These are phyloP conservation scores for Myxozyma udenii DNA, from an alignment of 805 yeast genomes.

Conservation along the genomic window DNA sequence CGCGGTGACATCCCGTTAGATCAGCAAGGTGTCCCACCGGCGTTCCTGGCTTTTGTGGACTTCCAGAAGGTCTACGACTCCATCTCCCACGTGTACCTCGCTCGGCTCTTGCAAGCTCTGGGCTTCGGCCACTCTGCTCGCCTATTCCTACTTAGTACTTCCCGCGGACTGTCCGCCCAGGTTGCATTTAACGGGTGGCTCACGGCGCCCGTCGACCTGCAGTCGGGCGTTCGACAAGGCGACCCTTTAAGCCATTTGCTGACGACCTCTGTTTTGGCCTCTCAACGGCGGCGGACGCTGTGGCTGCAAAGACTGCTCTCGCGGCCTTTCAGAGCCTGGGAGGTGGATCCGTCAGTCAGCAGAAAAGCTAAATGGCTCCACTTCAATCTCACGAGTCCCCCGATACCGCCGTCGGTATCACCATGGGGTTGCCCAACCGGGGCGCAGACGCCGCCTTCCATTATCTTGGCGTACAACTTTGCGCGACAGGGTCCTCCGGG, in stretches of 20 bases:
- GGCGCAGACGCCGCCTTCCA: too few relatives aligned
- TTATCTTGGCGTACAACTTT: too few relatives aligned
- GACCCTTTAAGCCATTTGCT: not conserved
- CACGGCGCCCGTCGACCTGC: not conserved
- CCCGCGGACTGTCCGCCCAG: not conserved
- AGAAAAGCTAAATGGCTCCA: not conserved
- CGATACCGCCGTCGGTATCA: too few relatives aligned
- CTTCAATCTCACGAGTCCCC: too few relatives aligned
- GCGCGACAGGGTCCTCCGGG: too few relatives aligned
- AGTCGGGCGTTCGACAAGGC: not conserved
- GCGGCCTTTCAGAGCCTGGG: not conserved
- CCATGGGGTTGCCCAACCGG: too few relatives aligned
- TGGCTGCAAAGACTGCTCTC: not conserved
- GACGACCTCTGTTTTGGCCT: slow-evolving; percentile 1
- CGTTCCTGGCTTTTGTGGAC: not conserved
- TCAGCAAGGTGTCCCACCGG: not conserved
- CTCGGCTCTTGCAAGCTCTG: not conserved
- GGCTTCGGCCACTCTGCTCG: not conserved
- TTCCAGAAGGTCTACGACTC: not conserved
- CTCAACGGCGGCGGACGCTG: not conserved
- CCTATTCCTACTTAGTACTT: not conserved
- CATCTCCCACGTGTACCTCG: not conserved
- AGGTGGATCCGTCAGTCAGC: not conserved
- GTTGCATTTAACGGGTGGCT: not conserved
- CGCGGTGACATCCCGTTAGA: too few relatives aligned